phyloP scores from a whole-genome alignment of 2,329 filamentous ascomycete species.

The Cytospora chrysosperma region DNA sequence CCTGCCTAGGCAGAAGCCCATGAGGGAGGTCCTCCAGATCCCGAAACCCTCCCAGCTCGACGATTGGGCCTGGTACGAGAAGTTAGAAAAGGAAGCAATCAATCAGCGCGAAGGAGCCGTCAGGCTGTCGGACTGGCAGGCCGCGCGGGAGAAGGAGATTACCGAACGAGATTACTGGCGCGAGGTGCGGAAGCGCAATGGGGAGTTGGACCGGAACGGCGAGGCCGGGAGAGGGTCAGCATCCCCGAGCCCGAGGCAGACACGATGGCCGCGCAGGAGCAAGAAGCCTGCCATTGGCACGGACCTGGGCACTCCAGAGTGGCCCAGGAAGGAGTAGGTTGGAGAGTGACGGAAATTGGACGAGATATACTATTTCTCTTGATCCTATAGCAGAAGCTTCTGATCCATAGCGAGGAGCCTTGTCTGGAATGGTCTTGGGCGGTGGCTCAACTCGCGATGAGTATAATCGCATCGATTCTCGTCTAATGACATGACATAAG shows the following conservation, averaged over 20 bases:
- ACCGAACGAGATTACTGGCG: conserved; percentile 23
- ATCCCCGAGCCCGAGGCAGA: conserved; percentile 17
- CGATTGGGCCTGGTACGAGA: conserved; percentile 54
- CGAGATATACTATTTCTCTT: background rate
- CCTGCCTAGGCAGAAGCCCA: conserved; percentile 39
- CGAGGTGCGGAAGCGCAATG: conserved; percentile 5
- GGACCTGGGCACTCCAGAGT: conserved; percentile 1
- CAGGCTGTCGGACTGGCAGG: conserved; percentile 43
- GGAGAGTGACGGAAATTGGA: background rate
- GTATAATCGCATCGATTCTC: too few species aligned
- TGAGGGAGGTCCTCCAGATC: conserved; percentile 44
- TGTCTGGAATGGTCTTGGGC: too few species aligned
- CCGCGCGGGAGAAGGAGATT: conserved; percentile 33
- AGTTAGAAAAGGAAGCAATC: conserved; percentile 44
- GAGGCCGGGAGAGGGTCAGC: conserved; percentile 28
- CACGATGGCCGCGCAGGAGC: conserved; percentile 27
- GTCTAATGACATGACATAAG: too few species aligned
- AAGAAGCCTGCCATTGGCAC: conserved; percentile 25
- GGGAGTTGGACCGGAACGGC: conserved; percentile 24
- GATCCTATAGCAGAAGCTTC: too few species aligned
- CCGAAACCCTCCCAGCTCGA: conserved; percentile 56
- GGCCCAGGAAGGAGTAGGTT: background rate
- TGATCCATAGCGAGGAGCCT: too few species aligned
- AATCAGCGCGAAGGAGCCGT: conserved; percentile 39
- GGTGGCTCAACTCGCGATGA: too few species aligned